A percentile compares a stretch with the other conserved stretches of the same genome.
Evolutionary conservation across 805 yeast species (phyloP).

Genomic region (Debaryomyces castellii): DNA sequence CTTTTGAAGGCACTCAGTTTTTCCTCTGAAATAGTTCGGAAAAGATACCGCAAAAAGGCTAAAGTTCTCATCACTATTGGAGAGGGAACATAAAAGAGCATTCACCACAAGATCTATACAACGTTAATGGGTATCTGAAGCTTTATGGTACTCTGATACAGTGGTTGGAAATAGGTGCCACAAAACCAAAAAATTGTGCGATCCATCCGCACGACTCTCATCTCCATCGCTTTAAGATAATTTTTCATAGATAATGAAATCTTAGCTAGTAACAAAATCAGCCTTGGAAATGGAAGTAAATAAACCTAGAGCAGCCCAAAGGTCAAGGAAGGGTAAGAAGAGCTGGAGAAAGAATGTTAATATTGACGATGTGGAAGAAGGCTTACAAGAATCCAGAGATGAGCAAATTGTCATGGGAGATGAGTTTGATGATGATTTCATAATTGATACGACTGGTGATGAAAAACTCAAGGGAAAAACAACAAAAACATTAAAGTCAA

Average conservation of each 20-base stretch:
- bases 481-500: constrained; percentile 51
- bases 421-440: constrained; percentile 58
- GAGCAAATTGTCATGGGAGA: constrained; percentile 55
- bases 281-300: constrained; percentile 10
- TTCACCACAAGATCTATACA: no score
- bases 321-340: constrained; percentile 88
- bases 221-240: constrained; percentile 1
- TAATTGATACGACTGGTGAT: constrained; percentile 41
- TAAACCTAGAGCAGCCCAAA: constrained; percentile 62
- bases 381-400: constrained; percentile 69
- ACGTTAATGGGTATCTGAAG: no score
- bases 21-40: no score
- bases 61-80: no score
- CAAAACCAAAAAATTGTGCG: background rate
- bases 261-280: background rate
- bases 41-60: no score
- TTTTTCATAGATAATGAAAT: background rate
- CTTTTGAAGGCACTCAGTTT: no score
- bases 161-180: background rate
- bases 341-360: constrained; percentile 94
- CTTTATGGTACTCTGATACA: no score
- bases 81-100: no score
- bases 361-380: constrained; percentile 70
- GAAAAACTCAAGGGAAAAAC: constrained; percentile 47
- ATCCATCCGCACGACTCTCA: background rate